Percentiles rank a stretch among this genome's conserved stretches.
phyloP scores from a whole-genome alignment of 768 basidiomycete genomes.

The Russula compacta region DNA sequence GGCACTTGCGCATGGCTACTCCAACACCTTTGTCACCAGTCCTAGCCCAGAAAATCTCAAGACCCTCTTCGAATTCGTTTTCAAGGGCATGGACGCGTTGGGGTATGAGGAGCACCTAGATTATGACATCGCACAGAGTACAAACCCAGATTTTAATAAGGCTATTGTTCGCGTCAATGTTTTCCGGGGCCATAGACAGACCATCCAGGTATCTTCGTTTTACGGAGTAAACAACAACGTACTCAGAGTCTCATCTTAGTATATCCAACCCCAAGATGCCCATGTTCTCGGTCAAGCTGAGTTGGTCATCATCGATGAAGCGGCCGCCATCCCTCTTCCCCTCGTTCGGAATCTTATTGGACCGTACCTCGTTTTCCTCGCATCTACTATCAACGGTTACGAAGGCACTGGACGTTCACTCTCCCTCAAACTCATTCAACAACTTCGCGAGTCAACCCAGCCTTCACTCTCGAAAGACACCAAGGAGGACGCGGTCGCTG shows the following conservation, averaged over 20 bases:
- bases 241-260: slow-evolving; percentile 39
- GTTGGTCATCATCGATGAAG: slow-evolving; percentile 95
- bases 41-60: slow-evolving; percentile 97
- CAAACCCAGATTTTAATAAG: slow-evolving; percentile 90
- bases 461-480: slow-evolving; percentile 66
- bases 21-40: slow-evolving; percentile 96
- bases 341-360: slow-evolving; percentile 93
- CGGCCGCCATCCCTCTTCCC: slow-evolving; percentile 94
- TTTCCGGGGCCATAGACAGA: slow-evolving; percentile 89
- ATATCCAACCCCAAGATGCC: slow-evolving; percentile 96
- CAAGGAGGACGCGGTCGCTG: slow-evolving; percentile 35
- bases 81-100: slow-evolving; percentile 90
- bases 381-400: slow-evolving; percentile 99
- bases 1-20: slow-evolving; percentile 87
- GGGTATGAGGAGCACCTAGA: slow-evolving; percentile 98
- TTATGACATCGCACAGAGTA: slow-evolving; percentile 92
- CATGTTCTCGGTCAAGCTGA: slow-evolving; percentile 98
- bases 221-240: not conserved
- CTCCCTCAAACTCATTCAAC: slow-evolving; percentile 94
- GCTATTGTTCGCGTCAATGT: slow-evolving; percentile 94
- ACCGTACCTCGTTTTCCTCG: slow-evolving; percentile 95
- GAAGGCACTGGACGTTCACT: slow-evolving; percentile 99
- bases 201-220: slow-evolving; percentile 68
- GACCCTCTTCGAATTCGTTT: slow-evolving; percentile 96
- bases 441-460: slow-evolving; percentile 84